Percentiles rank a stretch among this genome's conserved stretches.
These are phyloP conservation scores for Zygosaccharomyces bisporus DNA, from an alignment of 805 yeast genomes.

Conservation along the genomic window DNA sequence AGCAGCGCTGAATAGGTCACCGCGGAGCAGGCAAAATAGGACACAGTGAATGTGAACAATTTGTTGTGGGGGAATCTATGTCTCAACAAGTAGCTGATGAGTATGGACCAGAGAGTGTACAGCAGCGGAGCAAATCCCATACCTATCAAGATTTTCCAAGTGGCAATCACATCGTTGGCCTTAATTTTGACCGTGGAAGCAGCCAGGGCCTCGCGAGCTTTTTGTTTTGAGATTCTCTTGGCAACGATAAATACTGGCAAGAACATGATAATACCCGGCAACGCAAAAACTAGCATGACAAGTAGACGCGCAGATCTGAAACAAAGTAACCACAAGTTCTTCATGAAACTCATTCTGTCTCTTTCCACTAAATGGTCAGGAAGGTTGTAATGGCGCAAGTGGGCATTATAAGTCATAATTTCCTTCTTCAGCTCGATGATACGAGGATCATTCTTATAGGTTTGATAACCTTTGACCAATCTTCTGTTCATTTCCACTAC, in stretches of 20 bases:
- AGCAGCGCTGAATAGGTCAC: slow-evolving; percentile 88
- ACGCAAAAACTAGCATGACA: slow-evolving; percentile 56
- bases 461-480: slow-evolving; percentile 74
- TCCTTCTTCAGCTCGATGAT: slow-evolving; percentile 56
- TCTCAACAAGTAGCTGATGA: slow-evolving; percentile 44
- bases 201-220: slow-evolving; percentile 76
- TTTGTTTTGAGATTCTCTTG: slow-evolving; percentile 64
- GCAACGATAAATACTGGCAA: slow-evolving; percentile 84
- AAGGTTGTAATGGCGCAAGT: slow-evolving; percentile 60
- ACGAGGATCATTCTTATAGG: slow-evolving; percentile 65
- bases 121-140: slow-evolving; percentile 86
- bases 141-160: slow-evolving; percentile 91
- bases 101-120: slow-evolving; percentile 71
- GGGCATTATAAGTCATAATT: slow-evolving; percentile 70
- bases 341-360: slow-evolving; percentile 47
- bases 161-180: slow-evolving; percentile 92
- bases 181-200: slow-evolving; percentile 84
- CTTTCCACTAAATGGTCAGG: slow-evolving; percentile 51
- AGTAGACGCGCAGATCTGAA: slow-evolving; percentile 55
- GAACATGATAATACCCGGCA: slow-evolving; percentile 87
- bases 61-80: slow-evolving; percentile 34
- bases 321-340: slow-evolving; percentile 50
- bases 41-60: slow-evolving; percentile 43
- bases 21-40: slow-evolving; percentile 62
- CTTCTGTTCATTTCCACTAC: slow-evolving; percentile 90